phyloP scores from a whole-genome alignment of 192 early-diverging fungal genomes.

The Phycomyces nitens region DNA sequence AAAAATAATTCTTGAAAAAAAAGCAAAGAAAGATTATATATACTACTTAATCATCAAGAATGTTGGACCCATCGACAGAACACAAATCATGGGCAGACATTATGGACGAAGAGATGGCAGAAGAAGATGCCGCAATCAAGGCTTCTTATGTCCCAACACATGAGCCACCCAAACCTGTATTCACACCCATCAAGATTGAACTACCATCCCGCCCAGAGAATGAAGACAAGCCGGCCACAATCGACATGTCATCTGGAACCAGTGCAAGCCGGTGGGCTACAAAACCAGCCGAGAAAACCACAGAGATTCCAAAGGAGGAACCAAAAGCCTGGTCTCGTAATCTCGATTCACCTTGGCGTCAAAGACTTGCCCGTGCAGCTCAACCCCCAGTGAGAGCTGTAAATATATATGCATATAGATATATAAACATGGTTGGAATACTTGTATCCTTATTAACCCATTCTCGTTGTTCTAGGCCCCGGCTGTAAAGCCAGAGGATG shows the following conservation, averaged over 20 bases:
- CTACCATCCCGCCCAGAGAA: neutral
- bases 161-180: too few species aligned
- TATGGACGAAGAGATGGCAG: neutral
- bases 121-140: neutral
- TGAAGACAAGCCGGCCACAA: neutral
- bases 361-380: too few species aligned
- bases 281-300: neutral
- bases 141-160: neutral
- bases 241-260: neutral
- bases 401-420: too few species aligned
- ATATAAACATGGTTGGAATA: too few species aligned
- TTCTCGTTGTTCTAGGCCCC: neutral
- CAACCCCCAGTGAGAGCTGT: too few species aligned
- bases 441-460: neutral
- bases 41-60: too few species aligned
- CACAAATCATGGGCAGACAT: slow-evolving; percentile 2
- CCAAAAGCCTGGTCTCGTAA: neutral
- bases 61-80: neutral
- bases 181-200: too few species aligned
- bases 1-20: too few species aligned
- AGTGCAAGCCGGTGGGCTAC: neutral
- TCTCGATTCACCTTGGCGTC: too few species aligned
- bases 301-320: neutral
- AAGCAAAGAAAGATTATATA: too few species aligned
- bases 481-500: neutral